Base-by-base conservation (phyloP, 2,329 filamentous ascomycete species). In the Ascochyta koolunga region DNA sequence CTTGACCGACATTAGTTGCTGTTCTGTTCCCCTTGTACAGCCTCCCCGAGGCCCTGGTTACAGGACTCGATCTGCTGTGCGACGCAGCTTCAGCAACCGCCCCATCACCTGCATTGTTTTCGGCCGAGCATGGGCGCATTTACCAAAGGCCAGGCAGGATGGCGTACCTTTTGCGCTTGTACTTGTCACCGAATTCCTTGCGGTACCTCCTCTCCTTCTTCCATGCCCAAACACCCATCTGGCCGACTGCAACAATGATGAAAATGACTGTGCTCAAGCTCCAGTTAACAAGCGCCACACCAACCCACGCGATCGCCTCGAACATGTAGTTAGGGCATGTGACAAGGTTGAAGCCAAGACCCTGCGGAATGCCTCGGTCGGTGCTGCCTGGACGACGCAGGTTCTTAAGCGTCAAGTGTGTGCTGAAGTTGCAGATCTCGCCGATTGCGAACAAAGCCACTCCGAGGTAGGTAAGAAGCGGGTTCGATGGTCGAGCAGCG, bases 321-420 rank as follows among this genome's bases (percentile, higher is more conserved):
- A 96, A 98, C 80, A 96, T 86, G 80, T 99, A 99, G 80, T 99
- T 99, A 36, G 95, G 95, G 79, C 93, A 96, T 11, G 95, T 99
- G 46, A 99, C 93, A 31, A 90, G 78, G 60, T 80, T 82, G 76
- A 97, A 98, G 25, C 93, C 91, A 54, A 93, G 86, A 22, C 95
- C 95, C 52, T 81, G 81, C 1, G 95, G 95, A 60, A 99, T 96
- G 65, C 91, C 92, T 55, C 93, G 85, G 73, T 96, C 91, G 1
- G 89, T 75, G 61, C 89, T 89, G 50, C 93, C 93, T 0, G 85
- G 82, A 51, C 86, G 88, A 44, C 95, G 88, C 59, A 99, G 83
- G 57, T 85, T 83, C 24, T 89, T 86, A 21, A 99, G 83, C 48
- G 91, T 89, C 64, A 89, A 75, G 77, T 99, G 95, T 1, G 93